phyloP scores from a whole-genome alignment of 169 alveolate species.

The Toxoplasma gondii region DNA sequence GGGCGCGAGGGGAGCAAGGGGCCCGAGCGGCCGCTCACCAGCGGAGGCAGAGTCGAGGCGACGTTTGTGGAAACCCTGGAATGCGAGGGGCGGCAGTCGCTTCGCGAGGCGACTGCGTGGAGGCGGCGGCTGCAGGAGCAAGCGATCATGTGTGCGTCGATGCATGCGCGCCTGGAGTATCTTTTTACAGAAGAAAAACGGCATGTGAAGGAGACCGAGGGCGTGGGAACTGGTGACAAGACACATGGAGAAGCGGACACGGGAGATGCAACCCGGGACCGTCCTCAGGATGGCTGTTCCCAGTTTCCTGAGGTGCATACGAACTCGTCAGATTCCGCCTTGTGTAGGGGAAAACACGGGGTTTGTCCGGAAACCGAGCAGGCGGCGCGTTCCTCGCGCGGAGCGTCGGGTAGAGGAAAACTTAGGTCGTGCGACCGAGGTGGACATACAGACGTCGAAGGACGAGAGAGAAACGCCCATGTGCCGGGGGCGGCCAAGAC shows the following conservation, averaged over 20 bases:
- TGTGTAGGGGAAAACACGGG: too few relatives aligned
- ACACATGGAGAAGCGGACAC: background rate
- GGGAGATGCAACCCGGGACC: background rate
- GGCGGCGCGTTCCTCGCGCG: too few relatives aligned
- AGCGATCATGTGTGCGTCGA: conserved; percentile 1
- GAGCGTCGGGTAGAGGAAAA: too few relatives aligned
- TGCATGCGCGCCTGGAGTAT: conserved; percentile 10
- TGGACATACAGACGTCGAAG: too few relatives aligned
- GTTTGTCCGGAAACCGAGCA: too few relatives aligned
- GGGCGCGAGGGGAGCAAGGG: background rate
- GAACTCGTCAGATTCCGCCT: too few relatives aligned
- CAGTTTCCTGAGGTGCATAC: too few relatives aligned
- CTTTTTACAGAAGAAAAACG: background rate
- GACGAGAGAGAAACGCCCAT: background rate
- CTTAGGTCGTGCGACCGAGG: too few relatives aligned
- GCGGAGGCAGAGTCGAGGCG: background rate
- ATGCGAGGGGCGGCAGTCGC: background rate
- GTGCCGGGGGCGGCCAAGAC: background rate
- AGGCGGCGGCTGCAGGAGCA: conserved; percentile 21
- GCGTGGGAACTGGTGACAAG: background rate
- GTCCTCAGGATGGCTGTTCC: too few relatives aligned
- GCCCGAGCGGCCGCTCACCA: background rate
- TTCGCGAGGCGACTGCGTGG: background rate
- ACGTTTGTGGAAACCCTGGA: background rate
- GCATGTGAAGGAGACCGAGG: background rate